phyloP scores from a whole-genome alignment of 352 stramenopile genomes.

The Pythium brachiatum region DNA sequence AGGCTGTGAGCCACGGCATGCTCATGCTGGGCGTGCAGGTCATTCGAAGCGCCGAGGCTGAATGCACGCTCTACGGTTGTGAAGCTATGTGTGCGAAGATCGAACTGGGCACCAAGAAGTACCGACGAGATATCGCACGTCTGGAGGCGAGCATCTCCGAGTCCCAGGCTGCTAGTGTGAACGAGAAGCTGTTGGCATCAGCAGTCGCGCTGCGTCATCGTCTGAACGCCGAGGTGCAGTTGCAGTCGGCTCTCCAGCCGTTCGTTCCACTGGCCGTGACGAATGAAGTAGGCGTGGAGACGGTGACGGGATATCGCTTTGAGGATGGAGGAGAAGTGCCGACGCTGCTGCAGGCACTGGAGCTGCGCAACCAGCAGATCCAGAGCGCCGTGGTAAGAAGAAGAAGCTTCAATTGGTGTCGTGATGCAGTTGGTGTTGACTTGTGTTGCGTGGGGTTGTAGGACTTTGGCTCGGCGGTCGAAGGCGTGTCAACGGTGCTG shows the following conservation, averaged over 20 bases:
- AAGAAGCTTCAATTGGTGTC: neutral
- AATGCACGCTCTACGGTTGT: slow-evolving; percentile 80
- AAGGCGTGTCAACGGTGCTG: slow-evolving; percentile 48
- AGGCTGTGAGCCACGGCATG: slow-evolving; percentile 52
- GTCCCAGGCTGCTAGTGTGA: slow-evolving; percentile 44
- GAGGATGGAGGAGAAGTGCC: slow-evolving; percentile 38
- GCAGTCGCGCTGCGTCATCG: slow-evolving; percentile 47
- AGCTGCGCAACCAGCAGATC: slow-evolving; percentile 54
- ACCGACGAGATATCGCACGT: slow-evolving; percentile 53
- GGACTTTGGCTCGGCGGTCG: slow-evolving; percentile 41
- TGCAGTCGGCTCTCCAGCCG: slow-evolving; percentile 54
- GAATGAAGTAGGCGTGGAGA: slow-evolving; percentile 28
- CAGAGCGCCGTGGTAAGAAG: slow-evolving; percentile 42
- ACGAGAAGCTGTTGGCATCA: slow-evolving; percentile 51
- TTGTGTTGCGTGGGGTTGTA: slow-evolving; percentile 11
- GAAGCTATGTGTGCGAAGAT: slow-evolving; percentile 66
- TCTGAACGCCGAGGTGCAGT: slow-evolving; percentile 61
- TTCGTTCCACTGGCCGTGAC: slow-evolving; percentile 33
- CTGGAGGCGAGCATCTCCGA: slow-evolving; percentile 63
- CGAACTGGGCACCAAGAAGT: slow-evolving; percentile 46
- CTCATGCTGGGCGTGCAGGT: slow-evolving; percentile 56
- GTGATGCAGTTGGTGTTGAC: neutral
- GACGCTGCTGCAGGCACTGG: slow-evolving; percentile 68
- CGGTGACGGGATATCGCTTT: slow-evolving; percentile 44
- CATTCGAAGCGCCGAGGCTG: slow-evolving; percentile 69